Evolutionary conservation across 1,284 basidiomycete genomes (phyloP).

Genomic region (Polyporus tsugae): DNA sequence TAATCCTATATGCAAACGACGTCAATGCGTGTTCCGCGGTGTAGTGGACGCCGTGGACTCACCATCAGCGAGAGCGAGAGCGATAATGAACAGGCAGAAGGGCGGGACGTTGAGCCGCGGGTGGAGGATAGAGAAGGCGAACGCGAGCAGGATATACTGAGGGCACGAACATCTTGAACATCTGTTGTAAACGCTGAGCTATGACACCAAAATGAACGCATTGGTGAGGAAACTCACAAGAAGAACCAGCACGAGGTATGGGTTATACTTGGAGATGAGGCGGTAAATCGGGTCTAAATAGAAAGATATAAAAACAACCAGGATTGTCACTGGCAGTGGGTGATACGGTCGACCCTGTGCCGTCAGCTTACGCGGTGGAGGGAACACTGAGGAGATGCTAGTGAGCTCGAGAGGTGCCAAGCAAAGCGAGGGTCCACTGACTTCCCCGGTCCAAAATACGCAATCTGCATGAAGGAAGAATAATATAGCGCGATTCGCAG

Average conservation of each 20-base stretch:
- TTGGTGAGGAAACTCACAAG: constrained; percentile 54
- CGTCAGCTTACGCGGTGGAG: constrained; percentile 71
- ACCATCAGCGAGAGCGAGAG: constrained; percentile 70
- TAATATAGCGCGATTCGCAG: constrained; percentile 76
- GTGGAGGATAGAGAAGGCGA: constrained; percentile 72
- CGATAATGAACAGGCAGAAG: constrained; percentile 44
- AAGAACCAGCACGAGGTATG: constrained; percentile 85
- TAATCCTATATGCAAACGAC: too few species aligned
- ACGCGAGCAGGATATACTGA: constrained; percentile 70
- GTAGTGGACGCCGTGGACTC: constrained; percentile 55
- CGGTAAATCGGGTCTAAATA: constrained; percentile 91
- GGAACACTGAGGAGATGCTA: constrained; percentile 63
- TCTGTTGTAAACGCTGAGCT: too few species aligned
- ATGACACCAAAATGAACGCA: too few species aligned
- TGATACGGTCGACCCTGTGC: constrained; percentile 35
- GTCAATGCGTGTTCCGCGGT: constrained; percentile 43
- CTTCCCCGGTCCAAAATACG: constrained; percentile 91
- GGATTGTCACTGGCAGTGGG: constrained; percentile 17
- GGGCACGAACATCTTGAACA: too few species aligned
- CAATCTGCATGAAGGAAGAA: constrained; percentile 89
- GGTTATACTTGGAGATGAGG: constrained; percentile 85
- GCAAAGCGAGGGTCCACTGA: constrained; percentile 51
- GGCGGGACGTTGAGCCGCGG: constrained; percentile 70
- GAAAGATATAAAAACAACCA: constrained; percentile 65
- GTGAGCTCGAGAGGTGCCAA: not conserved